These are phyloP conservation scores for Artomyces pyxidatus DNA, from an alignment of 768 basidiomycete genomes.

Conservation along the genomic window DNA sequence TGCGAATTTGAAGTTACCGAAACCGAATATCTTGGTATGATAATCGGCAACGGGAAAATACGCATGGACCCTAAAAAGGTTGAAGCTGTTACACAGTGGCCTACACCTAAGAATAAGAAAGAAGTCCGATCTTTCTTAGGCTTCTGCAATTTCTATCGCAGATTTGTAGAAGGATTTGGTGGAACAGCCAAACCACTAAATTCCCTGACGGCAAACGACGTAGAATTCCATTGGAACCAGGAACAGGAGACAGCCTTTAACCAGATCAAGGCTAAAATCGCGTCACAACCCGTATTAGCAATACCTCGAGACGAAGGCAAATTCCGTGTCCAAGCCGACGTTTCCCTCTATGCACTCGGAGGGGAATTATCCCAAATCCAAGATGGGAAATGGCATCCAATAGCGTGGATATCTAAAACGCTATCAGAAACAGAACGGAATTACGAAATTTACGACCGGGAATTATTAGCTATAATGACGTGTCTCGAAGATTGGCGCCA, in stretches of 20 bases:
- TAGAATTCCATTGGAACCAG: neutral
- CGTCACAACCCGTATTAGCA: neutral
- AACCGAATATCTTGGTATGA: neutral
- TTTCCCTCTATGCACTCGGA: constrained; percentile 18
- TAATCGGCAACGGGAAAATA: constrained; percentile 2
- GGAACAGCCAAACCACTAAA: neutral
- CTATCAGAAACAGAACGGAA: constrained; percentile 10
- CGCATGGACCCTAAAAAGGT: constrained; percentile 29
- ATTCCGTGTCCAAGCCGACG: constrained; percentile 9
- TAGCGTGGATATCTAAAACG: constrained; percentile 4
- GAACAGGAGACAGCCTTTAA: neutral
- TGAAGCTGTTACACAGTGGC: constrained; percentile 7
- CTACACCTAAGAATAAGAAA: neutral
- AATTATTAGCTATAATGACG: neutral
- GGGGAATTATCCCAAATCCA: constrained; percentile 17
- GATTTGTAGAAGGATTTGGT: neutral
- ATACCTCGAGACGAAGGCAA: neutral
- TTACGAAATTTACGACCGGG: constrained; percentile 17
- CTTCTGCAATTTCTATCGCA: neutral
- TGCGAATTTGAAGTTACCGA: neutral
- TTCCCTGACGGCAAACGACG: neutral
- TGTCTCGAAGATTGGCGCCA: constrained; percentile 17
- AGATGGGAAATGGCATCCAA: constrained; percentile 5
- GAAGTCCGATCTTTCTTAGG: constrained; percentile 1
- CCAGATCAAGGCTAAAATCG: neutral